Conservation (phyloP, 768 basidiomycete species). For the Epithele typhae region DNA sequence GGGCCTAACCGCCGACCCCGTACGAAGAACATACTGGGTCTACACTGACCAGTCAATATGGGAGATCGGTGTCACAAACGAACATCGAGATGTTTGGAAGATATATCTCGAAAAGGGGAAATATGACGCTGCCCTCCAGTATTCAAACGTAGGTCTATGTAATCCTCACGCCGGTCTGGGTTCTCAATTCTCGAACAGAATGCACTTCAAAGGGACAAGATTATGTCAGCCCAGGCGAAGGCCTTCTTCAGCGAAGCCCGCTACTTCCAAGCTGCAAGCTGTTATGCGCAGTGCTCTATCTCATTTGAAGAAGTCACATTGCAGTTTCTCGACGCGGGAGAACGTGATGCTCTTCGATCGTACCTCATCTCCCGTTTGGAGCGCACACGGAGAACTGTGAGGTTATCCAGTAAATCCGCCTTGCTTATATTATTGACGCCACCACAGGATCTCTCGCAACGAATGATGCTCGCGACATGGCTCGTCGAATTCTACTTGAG, state of each 20-base stretch:
- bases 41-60: conserved; percentile 87
- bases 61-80: conserved; percentile 81
- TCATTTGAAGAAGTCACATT: conserved; percentile 90
- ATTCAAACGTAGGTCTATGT: conserved; percentile 60
- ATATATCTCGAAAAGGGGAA: conserved; percentile 77
- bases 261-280: conserved; percentile 89
- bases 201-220: conserved; percentile 79
- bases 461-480: conserved; percentile 99
- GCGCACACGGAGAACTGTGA: conserved; percentile 74
- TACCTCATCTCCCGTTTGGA: conserved; percentile 89
- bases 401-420: conserved; percentile 20
- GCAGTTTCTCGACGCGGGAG: conserved; percentile 83
- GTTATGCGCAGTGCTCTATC: conserved; percentile 84
- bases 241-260: conserved; percentile 72
- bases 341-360: conserved; percentile 85
- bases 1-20: conserved; percentile 79
- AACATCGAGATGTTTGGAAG: conserved; percentile 93
- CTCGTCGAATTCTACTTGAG: conserved; percentile 95
- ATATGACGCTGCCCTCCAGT: conserved; percentile 74
- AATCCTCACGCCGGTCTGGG: background rate
- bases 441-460: conserved; percentile 84
- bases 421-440: too few species aligned
- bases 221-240: conserved; percentile 81
- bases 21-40: conserved; percentile 90
- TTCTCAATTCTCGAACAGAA: conserved; percentile 43